These are phyloP conservation scores for Tubosaeta sp. DNA, from an alignment of 768 basidiomycete genomes.

Conservation along the genomic window DNA sequence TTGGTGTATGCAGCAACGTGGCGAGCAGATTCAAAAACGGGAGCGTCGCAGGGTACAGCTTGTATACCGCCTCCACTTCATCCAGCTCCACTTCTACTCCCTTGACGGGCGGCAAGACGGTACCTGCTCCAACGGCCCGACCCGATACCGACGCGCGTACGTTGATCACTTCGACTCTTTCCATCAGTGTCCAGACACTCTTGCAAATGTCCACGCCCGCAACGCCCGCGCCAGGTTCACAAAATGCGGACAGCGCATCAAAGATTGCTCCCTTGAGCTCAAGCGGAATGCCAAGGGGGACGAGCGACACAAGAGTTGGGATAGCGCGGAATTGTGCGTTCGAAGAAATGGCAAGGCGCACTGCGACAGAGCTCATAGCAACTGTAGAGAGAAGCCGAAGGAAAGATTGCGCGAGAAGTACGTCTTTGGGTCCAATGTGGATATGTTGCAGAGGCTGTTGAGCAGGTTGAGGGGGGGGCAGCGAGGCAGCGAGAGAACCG, in stretches of 20 bases:
- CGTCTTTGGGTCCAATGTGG: conserved; percentile 63
- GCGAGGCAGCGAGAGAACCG: conserved; percentile 24
- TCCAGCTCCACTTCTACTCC: conserved; percentile 87
- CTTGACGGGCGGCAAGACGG: conserved; percentile 50
- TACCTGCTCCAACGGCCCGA: conserved; percentile 23
- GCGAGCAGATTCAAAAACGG: conserved; percentile 82
- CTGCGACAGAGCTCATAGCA: conserved; percentile 68
- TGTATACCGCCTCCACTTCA: conserved; percentile 75
- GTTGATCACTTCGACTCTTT: conserved; percentile 79
- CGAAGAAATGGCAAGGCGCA: conserved; percentile 71
- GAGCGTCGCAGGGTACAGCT: conserved; percentile 82
- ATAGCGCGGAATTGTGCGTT: conserved; percentile 80
- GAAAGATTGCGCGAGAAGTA: conserved; percentile 75
- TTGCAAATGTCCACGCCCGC: conserved; percentile 77
- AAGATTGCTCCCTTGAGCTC: conserved; percentile 87
- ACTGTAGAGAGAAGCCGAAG: conserved; percentile 75
- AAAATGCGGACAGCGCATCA: conserved; percentile 77
- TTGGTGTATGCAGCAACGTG: conserved; percentile 80
- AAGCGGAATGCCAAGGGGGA: conserved; percentile 79
- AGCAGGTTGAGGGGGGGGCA: conserved; percentile 27
- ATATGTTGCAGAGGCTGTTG: conserved; percentile 41
- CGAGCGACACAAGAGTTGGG: conserved; percentile 70
- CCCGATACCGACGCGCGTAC: conserved; percentile 46
- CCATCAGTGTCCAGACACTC: conserved; percentile 80
- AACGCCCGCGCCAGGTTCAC: conserved; percentile 69